phyloP scores from a whole-genome alignment of 306 rosid genomes.

The Hippophae gyantsensis region DNA sequence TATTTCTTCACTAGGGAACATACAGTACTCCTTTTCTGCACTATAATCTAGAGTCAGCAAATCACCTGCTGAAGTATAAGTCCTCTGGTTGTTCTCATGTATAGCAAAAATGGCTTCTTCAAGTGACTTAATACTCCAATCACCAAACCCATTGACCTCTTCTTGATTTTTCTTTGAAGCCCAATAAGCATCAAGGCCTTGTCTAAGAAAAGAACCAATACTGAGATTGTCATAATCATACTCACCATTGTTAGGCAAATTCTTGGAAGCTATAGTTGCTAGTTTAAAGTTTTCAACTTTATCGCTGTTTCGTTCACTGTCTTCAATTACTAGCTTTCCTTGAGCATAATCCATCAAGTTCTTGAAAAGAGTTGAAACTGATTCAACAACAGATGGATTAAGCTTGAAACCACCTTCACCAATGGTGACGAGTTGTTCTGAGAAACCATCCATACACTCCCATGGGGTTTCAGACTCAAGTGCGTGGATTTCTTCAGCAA shows the following conservation, averaged over 20 bases:
- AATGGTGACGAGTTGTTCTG: slow-evolving; percentile 44
- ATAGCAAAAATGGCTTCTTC: slow-evolving; percentile 70
- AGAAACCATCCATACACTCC: slow-evolving; percentile 87
- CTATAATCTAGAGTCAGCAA: slow-evolving; percentile 49
- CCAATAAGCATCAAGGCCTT: slow-evolving; percentile 57
- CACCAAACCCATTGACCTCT: slow-evolving; percentile 36
- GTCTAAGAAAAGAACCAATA: slow-evolving; percentile 55
- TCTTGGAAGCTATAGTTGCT: slow-evolving; percentile 30
- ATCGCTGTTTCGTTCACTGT: slow-evolving; percentile 15
- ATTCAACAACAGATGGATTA: slow-evolving; percentile 39
- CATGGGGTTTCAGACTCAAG: slow-evolving; percentile 74
- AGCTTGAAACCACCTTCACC: slow-evolving; percentile 74
- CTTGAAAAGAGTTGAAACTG: slow-evolving; percentile 56
- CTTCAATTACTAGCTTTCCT: slow-evolving; percentile 27
- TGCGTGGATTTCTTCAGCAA: slow-evolving; percentile 58
- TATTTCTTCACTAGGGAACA: slow-evolving; percentile 88
- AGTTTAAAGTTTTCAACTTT: slow-evolving; percentile 16
- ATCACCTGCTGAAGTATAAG: slow-evolving; percentile 84
- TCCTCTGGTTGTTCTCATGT: slow-evolving; percentile 70
- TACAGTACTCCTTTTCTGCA: slow-evolving; percentile 73
- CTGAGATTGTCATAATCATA: slow-evolving; percentile 31
- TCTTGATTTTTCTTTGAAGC: slow-evolving; percentile 29
- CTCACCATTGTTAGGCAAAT: slow-evolving; percentile 15
- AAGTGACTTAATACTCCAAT: slow-evolving; percentile 48
- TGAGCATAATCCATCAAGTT: slow-evolving; percentile 64